Evolutionary conservation across 192 early-diverging fungal genomes (phyloP).

Genomic region (Cetraspora pellucida): DNA sequence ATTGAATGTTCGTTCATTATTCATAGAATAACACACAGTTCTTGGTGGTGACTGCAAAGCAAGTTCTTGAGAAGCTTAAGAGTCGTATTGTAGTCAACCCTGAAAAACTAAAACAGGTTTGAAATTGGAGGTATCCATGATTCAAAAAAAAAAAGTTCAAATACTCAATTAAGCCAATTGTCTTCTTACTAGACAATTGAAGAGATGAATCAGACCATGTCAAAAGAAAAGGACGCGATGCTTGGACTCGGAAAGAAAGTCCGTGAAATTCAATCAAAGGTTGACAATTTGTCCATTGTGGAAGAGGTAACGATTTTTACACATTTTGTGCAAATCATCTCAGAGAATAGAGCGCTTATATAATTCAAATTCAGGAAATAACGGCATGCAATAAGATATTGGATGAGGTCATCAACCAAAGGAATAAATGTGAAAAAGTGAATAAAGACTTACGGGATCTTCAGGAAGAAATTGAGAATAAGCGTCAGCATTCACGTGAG

Average conservation of each 20-base stretch:
- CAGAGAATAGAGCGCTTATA: not conserved
- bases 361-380: conserved; percentile 8
- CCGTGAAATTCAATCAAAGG: not conserved
- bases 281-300: not conserved
- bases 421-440: not conserved
- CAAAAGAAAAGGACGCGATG: conserved; percentile 2
- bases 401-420: conserved; percentile 11
- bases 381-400: conserved; percentile 1
- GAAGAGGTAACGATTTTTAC: not conserved
- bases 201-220: conserved; percentile 11
- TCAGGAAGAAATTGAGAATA: not conserved
- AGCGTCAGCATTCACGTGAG: conserved; percentile 9
- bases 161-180: not conserved
- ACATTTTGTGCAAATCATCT: not conserved
- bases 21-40: conserved; percentile 21
- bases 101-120: conserved; percentile 24
- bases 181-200: conserved; percentile 12
- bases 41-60: not conserved
- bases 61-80: conserved; percentile 9
- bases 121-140: not conserved
- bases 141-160: not conserved
- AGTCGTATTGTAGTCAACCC: conserved; percentile 17
- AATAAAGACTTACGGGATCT: conserved; percentile 11
- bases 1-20: no score
- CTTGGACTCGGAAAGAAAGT: not conserved